Percentiles rank a stretch among this genome's conserved stretches.
These are phyloP conservation scores for Dillenia turbinata DNA, from an alignment of 164 flowering plant genomes.

Conservation along the genomic window DNA sequence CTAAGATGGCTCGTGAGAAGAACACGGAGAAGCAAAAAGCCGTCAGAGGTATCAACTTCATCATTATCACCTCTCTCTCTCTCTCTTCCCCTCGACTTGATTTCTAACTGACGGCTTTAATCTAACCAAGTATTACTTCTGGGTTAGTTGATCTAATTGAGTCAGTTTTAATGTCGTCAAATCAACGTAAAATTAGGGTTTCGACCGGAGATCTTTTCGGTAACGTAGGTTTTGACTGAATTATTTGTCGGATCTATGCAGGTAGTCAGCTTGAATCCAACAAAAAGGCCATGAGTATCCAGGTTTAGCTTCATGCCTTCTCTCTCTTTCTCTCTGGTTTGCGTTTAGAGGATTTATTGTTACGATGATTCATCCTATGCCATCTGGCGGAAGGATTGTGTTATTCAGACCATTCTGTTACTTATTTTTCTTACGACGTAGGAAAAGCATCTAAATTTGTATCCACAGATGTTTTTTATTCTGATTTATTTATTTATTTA, in stretches of 20 bases:
- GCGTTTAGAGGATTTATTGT: not conserved
- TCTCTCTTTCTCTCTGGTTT: not conserved
- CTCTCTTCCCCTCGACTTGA: not conserved
- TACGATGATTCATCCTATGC: not conserved
- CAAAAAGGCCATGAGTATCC: conserved; percentile 75
- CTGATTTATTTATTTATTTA: not conserved
- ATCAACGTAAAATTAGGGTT: too few species aligned
- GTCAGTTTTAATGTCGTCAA: too few species aligned
- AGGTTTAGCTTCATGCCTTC: conserved; percentile 28
- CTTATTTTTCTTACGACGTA: too few species aligned
- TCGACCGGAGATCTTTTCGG: too few species aligned
- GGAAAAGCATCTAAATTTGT: too few species aligned
- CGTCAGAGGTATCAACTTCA: conserved; percentile 31
- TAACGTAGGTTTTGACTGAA: not conserved
- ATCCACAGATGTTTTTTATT: not conserved
- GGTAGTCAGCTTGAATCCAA: conserved; percentile 77
- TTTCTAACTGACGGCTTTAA: not conserved
- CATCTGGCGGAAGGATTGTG: too few species aligned
- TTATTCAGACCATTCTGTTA: too few species aligned
- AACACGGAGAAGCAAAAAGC: conserved; percentile 56
- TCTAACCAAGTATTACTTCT: too few species aligned
- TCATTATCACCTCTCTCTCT: not conserved
- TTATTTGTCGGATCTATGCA: conserved; percentile 14
- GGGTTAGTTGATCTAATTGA: too few species aligned
- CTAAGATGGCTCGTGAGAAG: conserved; percentile 79